Percentiles rank a stretch among this genome's conserved stretches.
These are phyloP conservation scores for Platanthera zijinensis DNA, from an alignment of 106 monocot species.

Conservation along the genomic window DNA sequence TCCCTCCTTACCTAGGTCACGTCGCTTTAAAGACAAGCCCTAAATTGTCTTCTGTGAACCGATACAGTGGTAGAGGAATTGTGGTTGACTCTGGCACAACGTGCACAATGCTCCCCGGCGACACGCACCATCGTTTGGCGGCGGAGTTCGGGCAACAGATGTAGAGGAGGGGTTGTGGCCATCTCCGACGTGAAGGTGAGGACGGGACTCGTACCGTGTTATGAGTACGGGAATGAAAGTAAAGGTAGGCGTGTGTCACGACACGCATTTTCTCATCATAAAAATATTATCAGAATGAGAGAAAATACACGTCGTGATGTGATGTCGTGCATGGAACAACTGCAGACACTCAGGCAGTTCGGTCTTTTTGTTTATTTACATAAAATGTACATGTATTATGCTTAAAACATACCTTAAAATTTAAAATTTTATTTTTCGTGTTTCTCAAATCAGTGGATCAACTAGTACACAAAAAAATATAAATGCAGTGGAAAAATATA, in stretches of 20 bases:
- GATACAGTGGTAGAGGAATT: constrained; percentile 53
- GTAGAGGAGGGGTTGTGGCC: constrained; percentile 23
- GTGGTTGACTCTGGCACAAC: constrained; percentile 90
- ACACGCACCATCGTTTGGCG: constrained; percentile 16
- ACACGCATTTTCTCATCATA: too few species aligned
- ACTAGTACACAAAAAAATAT: too few species aligned
- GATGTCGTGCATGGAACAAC: too few species aligned
- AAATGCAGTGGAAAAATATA: too few species aligned
- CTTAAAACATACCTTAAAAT: too few species aligned
- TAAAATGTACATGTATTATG: too few species aligned
- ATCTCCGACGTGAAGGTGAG: constrained; percentile 28
- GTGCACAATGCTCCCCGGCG: constrained; percentile 74
- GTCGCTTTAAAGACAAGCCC: constrained; percentile 20
- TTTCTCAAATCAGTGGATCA: too few species aligned
- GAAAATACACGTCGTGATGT: too few species aligned
- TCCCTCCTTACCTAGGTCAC: constrained; percentile 75
- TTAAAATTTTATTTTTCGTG: too few species aligned
- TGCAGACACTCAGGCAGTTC: too few species aligned
- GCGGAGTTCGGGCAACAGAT: constrained; percentile 43
- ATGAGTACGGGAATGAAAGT: constrained; percentile 8
- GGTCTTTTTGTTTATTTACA: too few species aligned
- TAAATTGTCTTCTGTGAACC: constrained; percentile 24
- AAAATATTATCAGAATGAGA: too few species aligned
- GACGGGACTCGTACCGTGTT: constrained; percentile 68
- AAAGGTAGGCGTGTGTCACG: constrained; percentile 33